Evolutionary conservation across 345 rosid genomes (phyloP), one percentile per base, ranked within the genome.

Genomic region (Crucihimalaya himalaica): DNA sequence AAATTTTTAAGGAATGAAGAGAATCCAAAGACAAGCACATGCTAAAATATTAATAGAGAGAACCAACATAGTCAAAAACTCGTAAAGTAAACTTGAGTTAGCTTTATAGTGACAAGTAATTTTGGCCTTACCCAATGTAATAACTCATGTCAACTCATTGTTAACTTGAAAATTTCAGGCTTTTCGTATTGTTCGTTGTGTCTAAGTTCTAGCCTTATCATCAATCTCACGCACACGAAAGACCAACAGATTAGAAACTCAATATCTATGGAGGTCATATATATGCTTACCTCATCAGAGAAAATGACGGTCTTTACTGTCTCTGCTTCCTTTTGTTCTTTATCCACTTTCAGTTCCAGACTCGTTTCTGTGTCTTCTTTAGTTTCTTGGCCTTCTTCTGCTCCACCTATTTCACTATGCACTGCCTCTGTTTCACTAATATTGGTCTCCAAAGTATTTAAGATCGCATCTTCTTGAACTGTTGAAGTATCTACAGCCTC

Each of bases 281-380:
- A 21, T 69, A n/a, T n/a, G n/a, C n/a, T 69, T 70, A 84, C 90
- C 89, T 83, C 80, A 66, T 84, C 66, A 31, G 82, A 60, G 47
- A 66, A 59, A 60, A 77, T 81, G 63, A 37, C 62, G 2, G 39
- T 70, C 72, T 80, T 71, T 66, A 10, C 63, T 5, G 42, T 69
- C 76, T 81, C 81, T 15, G 72, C 55, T 48, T 27, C 66, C 12
- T 27, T 55, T 37, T 27, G 10, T 27, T 72, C 83, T 68, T 76
- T 70, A 47, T 27, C 40, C 45, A 63, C 72, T 56, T 42, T 60
- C 69, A 54, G 40, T 50, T 67, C 34, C 11, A 1, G 12, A 48
- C 62, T 67, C 31, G 19, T 6, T 59, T 74, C 21, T 23, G 19
- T 51, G 6, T 34, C 14, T 50, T 19, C 46, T 1, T 47, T 48